Base-by-base conservation (phyloP, 768 basidiomycete genomes). In the Steccherinum ochraceum region DNA sequence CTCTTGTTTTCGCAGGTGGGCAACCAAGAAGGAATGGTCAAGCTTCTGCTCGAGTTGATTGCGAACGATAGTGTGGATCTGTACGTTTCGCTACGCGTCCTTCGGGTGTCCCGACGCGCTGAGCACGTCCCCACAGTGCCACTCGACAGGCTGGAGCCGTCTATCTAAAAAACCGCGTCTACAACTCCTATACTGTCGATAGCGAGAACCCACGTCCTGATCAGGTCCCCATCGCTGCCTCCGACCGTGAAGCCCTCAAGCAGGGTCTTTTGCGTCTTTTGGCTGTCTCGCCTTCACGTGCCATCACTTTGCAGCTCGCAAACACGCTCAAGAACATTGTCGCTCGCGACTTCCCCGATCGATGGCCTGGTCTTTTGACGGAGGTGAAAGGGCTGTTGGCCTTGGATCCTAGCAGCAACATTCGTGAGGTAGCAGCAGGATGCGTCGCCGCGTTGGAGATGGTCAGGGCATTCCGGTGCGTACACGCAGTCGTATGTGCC, bases 121-220 rank as follows among this genome's bases (percentile, higher is more conserved):
- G 46, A 59, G 41, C 40, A 40, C 40, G 50, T 49, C 50, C 19
- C 4, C 45, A 23, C 64, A 91, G 88, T 51, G 76, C 88, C 21
- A 89, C 86, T 50, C 87, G 90, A 39, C 89, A 93, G 60, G 86
- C 92, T 0, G 84, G 86, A 57, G 77, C 86, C 12, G 88, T 95
- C 19, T 95, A 86, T 79, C 75, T 94, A 60, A 95, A 95, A 70
- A 95, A 95, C 66, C 86, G 93, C 60, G 81, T 94, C 53, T 77
- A 79, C 50, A 73, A 75, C 4, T 76, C 76, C 18, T 94, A 92
- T 63, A 64, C 74, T 54, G 59, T 80, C 59, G 79, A 83, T 52
- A 57, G 67, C 44, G 55, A 63, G 26, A 51, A 50, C 24, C 64
- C 75, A 47, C 78, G 81, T 24, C 73, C 83, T 0, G 86, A 91